Evolutionary conservation across 2,329 filamentous ascomycete species (phyloP), one percentile per base, ranked within the genome.

Genomic region (Fusarium sp.): DNA sequence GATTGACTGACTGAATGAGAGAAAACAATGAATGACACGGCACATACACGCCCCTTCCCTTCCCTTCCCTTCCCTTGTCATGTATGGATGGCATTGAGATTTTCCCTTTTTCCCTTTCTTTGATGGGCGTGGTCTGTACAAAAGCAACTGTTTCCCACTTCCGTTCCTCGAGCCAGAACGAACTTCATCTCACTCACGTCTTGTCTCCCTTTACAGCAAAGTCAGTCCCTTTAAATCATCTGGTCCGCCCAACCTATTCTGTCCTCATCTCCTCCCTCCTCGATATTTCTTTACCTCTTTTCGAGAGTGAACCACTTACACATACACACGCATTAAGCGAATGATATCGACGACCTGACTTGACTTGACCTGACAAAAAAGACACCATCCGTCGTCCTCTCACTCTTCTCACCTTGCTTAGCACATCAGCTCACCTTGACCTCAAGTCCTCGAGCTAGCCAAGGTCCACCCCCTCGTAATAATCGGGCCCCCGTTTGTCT

Each of bases 71-170:
- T 61, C 29, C 35, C 31, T 49, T 38, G 37, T 38, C 41, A 45
- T 54, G 45, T n/a, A 41, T 54, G 45, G 21, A 49, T 52, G 33
- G 23, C 41, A 23, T 46, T 53, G 45, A 61, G 41, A 57, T 50
- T 61, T 64, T 56, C 49, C 48, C 37, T 49, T 51, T 42, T 57
- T 49, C 53, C 21, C 42, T 48, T 38, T 38, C n/a, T n/a, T n/a
- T n/a, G n/a, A n/a, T n/a, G n/a, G n/a, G n/a, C n/a, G n/a, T 32
- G 11, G 31, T 52, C 49, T 58, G 50, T 68, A 68, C 66, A 68
- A 68, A 68, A 68, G 63, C 61, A 57, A 61, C 61, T 61, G 39
- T 48, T 54, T 68, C 63, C 63, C 63, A 49, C 63, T 45, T 47
- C 55, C 38, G 52, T 65, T 52, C 49, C 61, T 67, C 49, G 37